phyloP scores from a whole-genome alignment of 306 rosid genomes.

The Lotus japonicus region DNA sequence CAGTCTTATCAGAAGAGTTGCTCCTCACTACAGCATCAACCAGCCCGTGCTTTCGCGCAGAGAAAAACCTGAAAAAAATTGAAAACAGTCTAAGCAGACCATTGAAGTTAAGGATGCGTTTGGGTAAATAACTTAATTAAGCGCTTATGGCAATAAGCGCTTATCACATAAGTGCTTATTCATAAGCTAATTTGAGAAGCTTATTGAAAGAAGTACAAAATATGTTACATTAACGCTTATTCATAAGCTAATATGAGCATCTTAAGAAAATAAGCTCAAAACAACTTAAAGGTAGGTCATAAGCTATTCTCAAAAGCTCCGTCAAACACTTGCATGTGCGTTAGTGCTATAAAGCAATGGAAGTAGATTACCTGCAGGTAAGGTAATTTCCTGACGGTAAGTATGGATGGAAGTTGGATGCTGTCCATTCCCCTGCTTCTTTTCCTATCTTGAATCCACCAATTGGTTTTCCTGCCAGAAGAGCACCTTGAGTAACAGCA shows the following conservation, averaged over 20 bases:
- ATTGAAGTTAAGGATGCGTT: background rate
- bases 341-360: background rate
- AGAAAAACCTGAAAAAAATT: slow-evolving; percentile 65
- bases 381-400: slow-evolving; percentile 68
- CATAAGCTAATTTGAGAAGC: no score
- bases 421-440: slow-evolving; percentile 84
- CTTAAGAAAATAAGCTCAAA: no score
- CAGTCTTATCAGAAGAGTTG: slow-evolving; percentile 54
- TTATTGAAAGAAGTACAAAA: no score
- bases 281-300: no score
- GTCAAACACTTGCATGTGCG: no score
- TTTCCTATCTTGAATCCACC: slow-evolving; percentile 85
- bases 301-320: no score
- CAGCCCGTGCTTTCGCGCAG: slow-evolving; percentile 94
- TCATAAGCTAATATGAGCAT: no score
- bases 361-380: slow-evolving; percentile 63
- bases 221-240: no score
- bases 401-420: slow-evolving; percentile 73
- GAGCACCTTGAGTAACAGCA: slow-evolving; percentile 81
- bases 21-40: slow-evolving; percentile 84
- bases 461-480: slow-evolving; percentile 64
- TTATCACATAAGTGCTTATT: no score
- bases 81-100: slow-evolving; percentile 7
- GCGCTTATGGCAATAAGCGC: no score
- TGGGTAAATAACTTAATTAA: no score